Evolutionary conservation across 345 rosid species (phyloP), one percentile per base, ranked within the genome.

Genomic region (Microthlaspi erraticum): DNA sequence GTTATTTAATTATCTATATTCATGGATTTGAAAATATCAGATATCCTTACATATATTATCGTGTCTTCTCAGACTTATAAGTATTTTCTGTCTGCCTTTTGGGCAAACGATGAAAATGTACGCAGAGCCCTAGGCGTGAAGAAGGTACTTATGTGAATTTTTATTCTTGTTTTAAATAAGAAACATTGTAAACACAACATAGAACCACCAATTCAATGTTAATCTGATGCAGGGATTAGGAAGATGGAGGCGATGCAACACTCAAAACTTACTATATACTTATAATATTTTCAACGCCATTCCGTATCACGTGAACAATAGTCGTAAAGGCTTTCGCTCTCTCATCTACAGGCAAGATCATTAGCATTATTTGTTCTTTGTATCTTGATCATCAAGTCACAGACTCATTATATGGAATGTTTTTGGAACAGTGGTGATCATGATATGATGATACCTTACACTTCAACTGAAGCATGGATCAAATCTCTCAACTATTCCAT

Each of bases 401-500:
- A 41, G 33, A 11, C 31, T 61, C 16, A 71, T 7, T n/a, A n/a
- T 51, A n/a, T 62, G 62, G 5, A 44, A 13, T 26, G 49, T 60
- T 16, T 16, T 8, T 17, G 48, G 34, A 65, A 77, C 82, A 88
- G 95, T 41, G 92, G 95, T 3, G 95, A 88, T 71, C 95, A 82
- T 71, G 92, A 88, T 77, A 37, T 82, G 73, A 4, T 37, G 3
- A 50, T 86, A 16, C 87, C 95, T 2, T 82, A 68, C 69, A 6
- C 78, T 71, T 87, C 83, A 50, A 86, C 95, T n/a, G 80, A 85
- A 81, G 88, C 71, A 10, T 88, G 92, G 92, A 85, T 85, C 52
- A 73, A 79, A 73, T 49, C 80, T 10, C 80, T 86, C 3, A 85
- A 83, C 75, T 82, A 82, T 73, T 65, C 85, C 34, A 81, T 85